phyloP scores from a whole-genome alignment of 495 filamentous ascomycete genomes.

The Xylaria nigripes region DNA sequence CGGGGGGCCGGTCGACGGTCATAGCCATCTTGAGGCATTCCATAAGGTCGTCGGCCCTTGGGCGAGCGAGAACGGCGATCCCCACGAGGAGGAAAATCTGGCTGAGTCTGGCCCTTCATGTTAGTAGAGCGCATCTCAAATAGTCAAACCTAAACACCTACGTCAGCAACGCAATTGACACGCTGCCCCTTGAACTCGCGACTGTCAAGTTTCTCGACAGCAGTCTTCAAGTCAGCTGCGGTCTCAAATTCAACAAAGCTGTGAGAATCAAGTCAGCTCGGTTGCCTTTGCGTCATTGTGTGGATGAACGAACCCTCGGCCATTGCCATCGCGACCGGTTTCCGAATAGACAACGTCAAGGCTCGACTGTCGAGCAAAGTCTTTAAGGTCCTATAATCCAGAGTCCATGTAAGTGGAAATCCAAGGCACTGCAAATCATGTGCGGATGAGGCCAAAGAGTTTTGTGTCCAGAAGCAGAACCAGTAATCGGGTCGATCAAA shows the following conservation, averaged over 20 bases:
- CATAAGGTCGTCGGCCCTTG: slow-evolving; percentile 54
- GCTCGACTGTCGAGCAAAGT: slow-evolving; percentile 94
- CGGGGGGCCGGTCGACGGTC: slow-evolving; percentile 70
- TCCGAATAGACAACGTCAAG: slow-evolving; percentile 98
- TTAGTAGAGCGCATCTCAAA: slow-evolving; percentile 20
- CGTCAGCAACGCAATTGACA: slow-evolving; percentile 79
- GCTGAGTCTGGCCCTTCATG: slow-evolving; percentile 33
- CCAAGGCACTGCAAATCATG: slow-evolving; percentile 32
- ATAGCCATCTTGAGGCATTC: slow-evolving; percentile 60
- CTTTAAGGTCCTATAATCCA: slow-evolving; percentile 91
- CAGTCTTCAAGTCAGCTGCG: slow-evolving; percentile 75
- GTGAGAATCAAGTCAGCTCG: slow-evolving; percentile 5
- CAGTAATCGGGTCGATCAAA: slow-evolving; percentile 30
- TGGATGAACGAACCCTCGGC: slow-evolving; percentile 68
- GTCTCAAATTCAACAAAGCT: slow-evolving; percentile 99
- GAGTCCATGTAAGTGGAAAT: slow-evolving; percentile 48
- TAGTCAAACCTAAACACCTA: slow-evolving; percentile 38
- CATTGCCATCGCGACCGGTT: slow-evolving; percentile 84
- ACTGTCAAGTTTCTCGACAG: slow-evolving; percentile 86
- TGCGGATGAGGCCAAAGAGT: slow-evolving; percentile 42
- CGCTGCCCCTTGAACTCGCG: slow-evolving; percentile 82
- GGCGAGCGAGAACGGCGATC: slow-evolving; percentile 68
- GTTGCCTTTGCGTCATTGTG: background rate
- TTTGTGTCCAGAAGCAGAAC: slow-evolving; percentile 31
- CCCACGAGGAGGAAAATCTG: slow-evolving; percentile 57